Base-by-base conservation (phyloP, 805 yeast genomes). In the Dipodascopsis uninucleata region DNA sequence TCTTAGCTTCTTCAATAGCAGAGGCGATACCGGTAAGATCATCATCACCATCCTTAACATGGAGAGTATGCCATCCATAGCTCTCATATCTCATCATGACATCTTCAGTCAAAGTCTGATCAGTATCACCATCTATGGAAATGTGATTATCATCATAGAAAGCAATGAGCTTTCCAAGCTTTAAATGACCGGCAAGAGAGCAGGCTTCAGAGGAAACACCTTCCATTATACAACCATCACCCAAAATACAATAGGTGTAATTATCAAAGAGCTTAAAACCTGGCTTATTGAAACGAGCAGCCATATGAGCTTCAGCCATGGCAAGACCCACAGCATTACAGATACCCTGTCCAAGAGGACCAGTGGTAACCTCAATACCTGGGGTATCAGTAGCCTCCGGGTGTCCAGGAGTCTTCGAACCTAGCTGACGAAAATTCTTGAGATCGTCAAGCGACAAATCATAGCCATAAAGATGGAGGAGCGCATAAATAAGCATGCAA, bases 291-390 rank as follows among this genome's bases (percentile, higher is more conserved):
- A 81, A 90, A 57, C 82, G 81, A 57, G 96, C 96, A 59, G 94
- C 96, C 51, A 85, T 71, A 70, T 87, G 89, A 58, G 81, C 79
- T 72, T 87, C 95, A 51, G 96, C 98, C 62, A 90, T 78, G 46
- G 98, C 97, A 58, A 90, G 66, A 74, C 98, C 98, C 61, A 90
- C 95, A 44, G 97, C 97, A 67, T 87, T 89, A 61, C 83, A 76
- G 61, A 90, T 78, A 82, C 98, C 98, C 74, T 90, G 98, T 67
- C 98, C 98, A 62, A 90, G 79, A 47, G 98, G 97, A 69, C 98
- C 98, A 52, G 97, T 90, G 68, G 97, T 88, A 62, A 89, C 95
- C 68, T 90, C 98, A 49, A 88, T 79, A 67, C 97, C 97, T 41
- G 93, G 88, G 50, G 84, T 76, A 63, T 85, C 94, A 39, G 60